A percentile compares a stretch with the other conserved stretches of the same genome.
These are phyloP conservation scores for Oryza nivara DNA, from an alignment of 176 grass and related monocot genomes.

Conservation along the genomic window DNA sequence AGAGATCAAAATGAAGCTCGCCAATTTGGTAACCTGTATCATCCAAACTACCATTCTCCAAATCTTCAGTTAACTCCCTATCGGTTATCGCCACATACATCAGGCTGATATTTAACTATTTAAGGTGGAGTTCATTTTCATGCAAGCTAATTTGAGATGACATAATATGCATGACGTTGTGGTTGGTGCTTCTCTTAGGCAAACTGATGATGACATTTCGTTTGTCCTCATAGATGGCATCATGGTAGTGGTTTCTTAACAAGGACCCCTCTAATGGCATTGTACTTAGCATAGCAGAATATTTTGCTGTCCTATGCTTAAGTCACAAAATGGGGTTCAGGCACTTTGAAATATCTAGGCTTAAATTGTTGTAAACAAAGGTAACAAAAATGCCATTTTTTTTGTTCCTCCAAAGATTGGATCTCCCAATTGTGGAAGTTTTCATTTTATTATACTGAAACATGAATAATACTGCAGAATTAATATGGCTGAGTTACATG, in stretches of 20 bases:
- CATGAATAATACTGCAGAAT: not conserved
- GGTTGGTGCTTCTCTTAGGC: slow-evolving; percentile 10
- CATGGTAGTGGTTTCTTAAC: not conserved
- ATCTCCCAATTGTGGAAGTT: not conserved
- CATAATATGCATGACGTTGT: not conserved
- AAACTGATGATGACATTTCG: slow-evolving; percentile 25
- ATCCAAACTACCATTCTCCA: slow-evolving; percentile 12
- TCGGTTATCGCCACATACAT: not conserved
- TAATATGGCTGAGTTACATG: not conserved
- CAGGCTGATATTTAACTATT: slow-evolving; percentile 24
- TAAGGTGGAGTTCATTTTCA: not conserved
- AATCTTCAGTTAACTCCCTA: not conserved
- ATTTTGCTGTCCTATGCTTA: not conserved
- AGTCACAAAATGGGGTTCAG: not conserved
- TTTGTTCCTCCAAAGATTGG: not conserved
- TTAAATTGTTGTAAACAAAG: slow-evolving; percentile 12
- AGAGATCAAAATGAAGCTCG: slow-evolving; percentile 21
- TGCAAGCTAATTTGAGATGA: not conserved
- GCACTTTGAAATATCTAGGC: slow-evolving; percentile 7
- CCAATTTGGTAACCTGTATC: slow-evolving; percentile 19
- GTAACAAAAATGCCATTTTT: not conserved
- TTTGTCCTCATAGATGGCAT: not conserved
- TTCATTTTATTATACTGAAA: not conserved
- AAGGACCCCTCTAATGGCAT: not conserved
- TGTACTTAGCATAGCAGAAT: not conserved